Evolutionary conservation across 768 basidiomycete species (phyloP).

Genomic region (Daedaleopsis sinensis): DNA sequence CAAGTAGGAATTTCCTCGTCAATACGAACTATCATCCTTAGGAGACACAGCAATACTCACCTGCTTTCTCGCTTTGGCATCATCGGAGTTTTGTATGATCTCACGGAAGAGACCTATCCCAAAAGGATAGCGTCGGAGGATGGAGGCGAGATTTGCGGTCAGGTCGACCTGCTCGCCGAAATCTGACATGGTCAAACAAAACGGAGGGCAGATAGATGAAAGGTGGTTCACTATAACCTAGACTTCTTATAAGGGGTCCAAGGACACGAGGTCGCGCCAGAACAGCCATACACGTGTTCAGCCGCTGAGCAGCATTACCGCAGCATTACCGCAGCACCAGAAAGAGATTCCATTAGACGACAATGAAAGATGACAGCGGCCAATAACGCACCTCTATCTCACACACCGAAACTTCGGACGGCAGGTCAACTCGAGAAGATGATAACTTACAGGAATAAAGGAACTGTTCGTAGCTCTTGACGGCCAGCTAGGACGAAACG

Average conservation of each 20-base stretch:
- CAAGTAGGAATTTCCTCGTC: background rate
- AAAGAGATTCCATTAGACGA: background rate
- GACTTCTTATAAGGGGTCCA: background rate
- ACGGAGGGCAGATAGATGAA: background rate
- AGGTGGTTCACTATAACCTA: background rate
- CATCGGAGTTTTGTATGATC: constrained; percentile 52
- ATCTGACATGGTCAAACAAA: constrained; percentile 1
- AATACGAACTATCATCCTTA: background rate
- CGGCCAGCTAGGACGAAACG: too few relatives aligned
- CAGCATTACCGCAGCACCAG: background rate
- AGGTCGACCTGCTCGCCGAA: constrained; percentile 14
- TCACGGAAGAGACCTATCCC: constrained; percentile 49
- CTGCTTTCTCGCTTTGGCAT: constrained; percentile 49
- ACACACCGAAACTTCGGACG: background rate
- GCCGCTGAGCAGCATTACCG: background rate
- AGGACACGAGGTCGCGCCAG: background rate
- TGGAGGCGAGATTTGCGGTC: constrained; percentile 23
- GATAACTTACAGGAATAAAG: too few relatives aligned
- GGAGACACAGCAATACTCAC: constrained; percentile 29
- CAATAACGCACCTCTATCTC: background rate
- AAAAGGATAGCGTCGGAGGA: constrained; percentile 48
- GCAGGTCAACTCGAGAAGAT: background rate
- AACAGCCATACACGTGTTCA: background rate
- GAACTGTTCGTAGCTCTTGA: too few relatives aligned
- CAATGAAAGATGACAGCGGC: background rate